Base-by-base conservation (phyloP, 2,329 filamentous ascomycete species). In the Aspergillus fumigatus region DNA sequence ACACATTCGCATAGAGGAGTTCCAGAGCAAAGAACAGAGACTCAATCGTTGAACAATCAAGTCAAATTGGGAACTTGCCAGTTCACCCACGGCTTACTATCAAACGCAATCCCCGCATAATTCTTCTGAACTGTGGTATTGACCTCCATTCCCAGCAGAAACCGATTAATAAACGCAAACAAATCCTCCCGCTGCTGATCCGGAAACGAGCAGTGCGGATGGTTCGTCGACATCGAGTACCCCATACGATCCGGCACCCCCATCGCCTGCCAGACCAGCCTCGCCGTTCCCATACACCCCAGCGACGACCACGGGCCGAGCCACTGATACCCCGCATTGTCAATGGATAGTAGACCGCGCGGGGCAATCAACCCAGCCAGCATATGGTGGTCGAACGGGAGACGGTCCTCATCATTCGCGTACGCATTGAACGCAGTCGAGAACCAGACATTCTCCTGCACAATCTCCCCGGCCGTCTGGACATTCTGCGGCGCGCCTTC, bases 381-480 rank as follows among this genome's bases (percentile, higher is more conserved):
- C 67, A 82, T 71, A 71, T 86, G 83, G 71, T 85, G 83, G 67
- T 85, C 83, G 61, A 79, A 78, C 54, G 83, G 82, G 40, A 84
- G 73, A 21, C 69, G 74, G 52, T 65, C 73, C 21, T 79, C 77
- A 59, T 75, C 73, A 58, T 72, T 75, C 51, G 77, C 77, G 70
- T 82, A 84, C 4, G 70, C 57, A 69, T 86, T 77, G 68, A 87
- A 82, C 50, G 74, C 72, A 32, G 74, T 73, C 53, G 81, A 82
- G 77, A 86, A 85, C 84, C 84, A 87, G 21, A 84, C 82, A 63
- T 86, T 85, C 74, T 86, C 84, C 35, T 72, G 74, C 4, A 86
- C 75, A 61, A 86, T 86, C 72, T 86, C 74, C 27, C 73, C 67
- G 0, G 83, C 80, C 0, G 83, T 85, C 73, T 87, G 84, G 65